phyloP scores from a whole-genome alignment of 108 stramenopile genomes.

The Licmophora abbreviata region DNA sequence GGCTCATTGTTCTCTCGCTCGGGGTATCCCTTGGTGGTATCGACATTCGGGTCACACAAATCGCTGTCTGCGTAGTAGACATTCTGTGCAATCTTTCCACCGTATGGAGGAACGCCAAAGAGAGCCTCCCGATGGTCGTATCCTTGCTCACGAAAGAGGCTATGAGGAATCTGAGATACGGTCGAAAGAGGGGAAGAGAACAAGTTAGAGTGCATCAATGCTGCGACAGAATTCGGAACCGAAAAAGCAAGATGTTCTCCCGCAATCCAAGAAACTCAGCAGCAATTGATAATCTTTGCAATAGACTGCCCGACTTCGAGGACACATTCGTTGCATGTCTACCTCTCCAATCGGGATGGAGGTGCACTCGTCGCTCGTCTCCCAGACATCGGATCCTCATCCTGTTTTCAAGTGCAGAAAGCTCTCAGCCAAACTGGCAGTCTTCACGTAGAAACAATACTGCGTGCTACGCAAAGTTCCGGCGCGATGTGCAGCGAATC shows the following conservation, averaged over 20 bases:
- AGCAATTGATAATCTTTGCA: no score
- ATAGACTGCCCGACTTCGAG: no score
- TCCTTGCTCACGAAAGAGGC: constrained; percentile 49
- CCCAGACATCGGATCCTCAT: neutral
- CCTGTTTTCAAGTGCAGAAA: neutral
- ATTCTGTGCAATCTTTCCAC: constrained; percentile 78
- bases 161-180: constrained; percentile 35
- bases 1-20: constrained; percentile 41
- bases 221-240: neutral
- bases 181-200: neutral
- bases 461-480: neutral
- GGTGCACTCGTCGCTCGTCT: neutral
- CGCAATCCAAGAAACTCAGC: neutral
- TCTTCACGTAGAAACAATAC: neutral
- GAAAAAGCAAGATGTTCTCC: neutral
- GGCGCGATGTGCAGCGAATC: neutral
- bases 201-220: neutral
- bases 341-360: neutral
- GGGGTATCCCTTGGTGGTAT: constrained; percentile 50
- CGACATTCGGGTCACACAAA: constrained; percentile 54
- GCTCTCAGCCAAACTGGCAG: neutral
- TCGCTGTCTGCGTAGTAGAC: constrained; percentile 72
- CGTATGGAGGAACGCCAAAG: constrained; percentile 91
- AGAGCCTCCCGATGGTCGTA: constrained; percentile 89
- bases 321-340: no score